Evolutionary conservation across 148 eudicot species (phyloP), one percentile per base, ranked within the genome.

Genomic region (Euryodendron excelsum): DNA sequence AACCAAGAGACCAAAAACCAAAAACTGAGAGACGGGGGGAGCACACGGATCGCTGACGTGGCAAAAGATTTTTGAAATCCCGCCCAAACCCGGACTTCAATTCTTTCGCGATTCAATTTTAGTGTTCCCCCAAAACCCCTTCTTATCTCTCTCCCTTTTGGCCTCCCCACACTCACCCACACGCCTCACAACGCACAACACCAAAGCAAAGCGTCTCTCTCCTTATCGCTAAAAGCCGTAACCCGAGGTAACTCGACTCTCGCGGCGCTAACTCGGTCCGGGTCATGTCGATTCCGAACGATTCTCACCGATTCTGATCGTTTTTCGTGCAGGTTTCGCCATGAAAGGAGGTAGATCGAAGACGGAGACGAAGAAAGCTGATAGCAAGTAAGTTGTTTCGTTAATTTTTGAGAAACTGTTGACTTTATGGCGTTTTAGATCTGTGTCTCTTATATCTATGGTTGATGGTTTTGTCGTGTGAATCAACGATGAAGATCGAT

Each of bases 21-120:
- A 66, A 20, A 21, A 11, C 21, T 17, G 14, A 6, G 33, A 78
- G 14, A 21, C 5, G 14, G 59, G 14, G 30, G 7, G 17, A 6
- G 34, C 56, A 76, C 80, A 25, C 44, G 83, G 83, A 81, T 76
- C 23, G 83, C 4, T 81, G 80, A 81, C 72, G 66, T 81, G 83
- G 76, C 72, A 21, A 18, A 67, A 27, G 28, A 30, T 52, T 48
- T 81, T 81, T 39, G 52, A 80, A 81, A 81, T 81, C 83, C 83
- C 83, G 80, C 83, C 76, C 47, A 81, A 76, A 81, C 72, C 75
- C 83, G 83, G 80, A 76, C 72, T 69, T 28, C 76, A 81, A 70
- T 36, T 31, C 55, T 23, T 60, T 61, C 61, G 27, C 56, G 18
- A 75, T 76, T 81, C 53, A 45, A 28, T 76, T 80, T 66, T 67